A percentile compares a stretch with the other conserved stretches of the same genome.
Conservation (phyloP, 345 rosid species). For the Murraya koenigii region DNA sequence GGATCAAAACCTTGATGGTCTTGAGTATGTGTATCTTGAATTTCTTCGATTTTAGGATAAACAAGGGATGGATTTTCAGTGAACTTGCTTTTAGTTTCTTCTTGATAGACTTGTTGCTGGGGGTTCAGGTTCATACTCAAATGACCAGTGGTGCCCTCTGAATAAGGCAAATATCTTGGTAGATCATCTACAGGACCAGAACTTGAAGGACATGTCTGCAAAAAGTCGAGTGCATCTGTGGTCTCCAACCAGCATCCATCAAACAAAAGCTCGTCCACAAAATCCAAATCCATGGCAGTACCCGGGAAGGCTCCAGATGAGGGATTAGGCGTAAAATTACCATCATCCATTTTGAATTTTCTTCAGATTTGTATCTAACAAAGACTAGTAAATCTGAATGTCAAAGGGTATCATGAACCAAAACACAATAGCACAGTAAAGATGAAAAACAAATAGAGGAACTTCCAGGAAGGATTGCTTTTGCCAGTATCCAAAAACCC, state of each 20-base stretch:
- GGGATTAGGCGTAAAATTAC: conserved; percentile 42
- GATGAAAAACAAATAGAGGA: conserved; percentile 63
- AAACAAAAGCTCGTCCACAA: conserved; percentile 77
- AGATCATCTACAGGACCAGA: conserved; percentile 28
- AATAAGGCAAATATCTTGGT: conserved; percentile 25
- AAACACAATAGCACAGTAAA: conserved; percentile 48
- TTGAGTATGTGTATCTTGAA: conserved; percentile 19
- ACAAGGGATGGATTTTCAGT: conserved; percentile 21
- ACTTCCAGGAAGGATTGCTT: conserved; percentile 57
- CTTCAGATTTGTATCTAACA: conserved; percentile 32
- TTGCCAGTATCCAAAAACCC: conserved; percentile 42
- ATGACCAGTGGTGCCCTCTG: conserved; percentile 20
- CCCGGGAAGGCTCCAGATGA: conserved; percentile 40
- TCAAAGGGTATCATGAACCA: conserved; percentile 41
- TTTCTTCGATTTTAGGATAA: conserved; percentile 27
- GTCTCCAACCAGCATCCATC: conserved; percentile 87
- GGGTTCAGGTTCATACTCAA: conserved; percentile 23
- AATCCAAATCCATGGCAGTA: conserved; percentile 76
- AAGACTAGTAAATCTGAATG: conserved; percentile 26
- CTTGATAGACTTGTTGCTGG: conserved; percentile 30
- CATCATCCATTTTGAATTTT: conserved; percentile 50
- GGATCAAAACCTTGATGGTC: conserved; percentile 20
- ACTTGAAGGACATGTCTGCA: conserved; percentile 33
- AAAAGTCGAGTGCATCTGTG: conserved; percentile 38
- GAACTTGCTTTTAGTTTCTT: conserved; percentile 25